A percentile compares a stretch with the other conserved stretches of the same genome.
Conservation (phyloP, 371 early-diverging fungal genomes). For the Actinomortierella ambigua region DNA sequence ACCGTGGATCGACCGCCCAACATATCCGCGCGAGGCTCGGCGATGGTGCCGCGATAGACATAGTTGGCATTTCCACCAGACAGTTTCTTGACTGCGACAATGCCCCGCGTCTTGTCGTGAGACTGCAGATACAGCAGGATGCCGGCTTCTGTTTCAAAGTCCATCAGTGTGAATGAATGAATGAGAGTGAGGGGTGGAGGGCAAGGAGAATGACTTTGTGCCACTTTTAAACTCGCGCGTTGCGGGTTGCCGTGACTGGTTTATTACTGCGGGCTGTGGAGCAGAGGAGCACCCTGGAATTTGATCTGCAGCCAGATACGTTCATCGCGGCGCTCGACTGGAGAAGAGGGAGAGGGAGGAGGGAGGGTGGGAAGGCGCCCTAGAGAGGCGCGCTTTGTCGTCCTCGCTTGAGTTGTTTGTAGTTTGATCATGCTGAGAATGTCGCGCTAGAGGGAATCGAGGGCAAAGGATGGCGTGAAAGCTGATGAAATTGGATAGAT, state of each 20-base stretch:
- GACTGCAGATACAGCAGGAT: constrained; percentile 30
- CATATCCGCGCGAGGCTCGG: constrained; percentile 14
- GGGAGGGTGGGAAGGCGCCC: no score
- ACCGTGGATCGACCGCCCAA: constrained; percentile 24
- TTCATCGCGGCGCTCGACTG: background rate
- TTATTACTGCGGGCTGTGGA: constrained; percentile 12
- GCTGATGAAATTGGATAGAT: no score
- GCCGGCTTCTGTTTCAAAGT: constrained; percentile 21
- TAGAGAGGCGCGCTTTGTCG: no score
- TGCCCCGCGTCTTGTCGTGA: constrained; percentile 17
- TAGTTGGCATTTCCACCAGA: constrained; percentile 30
- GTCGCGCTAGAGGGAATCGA: no score
- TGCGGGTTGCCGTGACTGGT: constrained; percentile 5
- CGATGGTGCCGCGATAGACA: constrained; percentile 26
- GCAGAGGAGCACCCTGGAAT: constrained; percentile 6
- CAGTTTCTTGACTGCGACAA: constrained; percentile 26
- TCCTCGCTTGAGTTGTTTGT: background rate
- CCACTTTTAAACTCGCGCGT: constrained; percentile 7
- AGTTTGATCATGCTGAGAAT: background rate
- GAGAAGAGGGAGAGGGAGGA: no score
- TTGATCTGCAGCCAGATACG: background rate
- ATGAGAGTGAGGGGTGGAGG: constrained; percentile 9
- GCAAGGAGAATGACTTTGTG: constrained; percentile 3
- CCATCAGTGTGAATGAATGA: constrained; percentile 27
- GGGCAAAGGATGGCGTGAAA: no score